Evolutionary conservation across 1,284 basidiomycete genomes (phyloP).

Genomic region (Heterobasidion occidentale): DNA sequence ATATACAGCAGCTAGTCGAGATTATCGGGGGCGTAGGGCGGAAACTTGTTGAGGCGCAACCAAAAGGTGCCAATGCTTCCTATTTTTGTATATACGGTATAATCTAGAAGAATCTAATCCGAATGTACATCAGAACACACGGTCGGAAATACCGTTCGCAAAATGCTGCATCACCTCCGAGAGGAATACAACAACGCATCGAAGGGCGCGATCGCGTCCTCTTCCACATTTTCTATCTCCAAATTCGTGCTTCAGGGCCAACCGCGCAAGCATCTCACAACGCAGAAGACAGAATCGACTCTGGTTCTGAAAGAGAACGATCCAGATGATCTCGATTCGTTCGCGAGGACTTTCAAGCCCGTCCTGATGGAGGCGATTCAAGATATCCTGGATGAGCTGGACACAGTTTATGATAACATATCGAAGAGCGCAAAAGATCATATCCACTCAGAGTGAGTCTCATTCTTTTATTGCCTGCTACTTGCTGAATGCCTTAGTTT

Average conservation of each 20-base stretch:
- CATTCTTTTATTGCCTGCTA: conserved; percentile 6
- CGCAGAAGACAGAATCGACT: conserved; percentile 43
- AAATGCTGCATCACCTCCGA: conserved; percentile 85
- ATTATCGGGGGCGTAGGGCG: conserved; percentile 80
- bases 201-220: conserved; percentile 28
- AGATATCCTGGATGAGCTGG: conserved; percentile 92
- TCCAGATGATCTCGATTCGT: conserved; percentile 65
- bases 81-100: conserved; percentile 1
- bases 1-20: conserved; percentile 79
- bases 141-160: conserved; percentile 89
- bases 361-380: conserved; percentile 88
- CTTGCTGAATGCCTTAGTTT: conserved; percentile 1
- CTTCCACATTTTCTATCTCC: conserved; percentile 58
- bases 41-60: conserved; percentile 81
- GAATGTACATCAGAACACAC: conserved; percentile 71
- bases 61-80: conserved; percentile 61
- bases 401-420: conserved; percentile 92
- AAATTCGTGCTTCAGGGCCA: conserved; percentile 74
- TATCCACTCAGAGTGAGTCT: conserved; percentile 86
- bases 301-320: conserved; percentile 58
- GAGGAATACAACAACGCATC: conserved; percentile 84
- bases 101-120: conserved; percentile 5
- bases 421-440: conserved; percentile 94
- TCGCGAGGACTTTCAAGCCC: conserved; percentile 63
- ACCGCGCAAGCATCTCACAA: conserved; percentile 49